Percentiles rank a stretch among this genome's conserved stretches.
Evolutionary conservation across 257 asterid species (phyloP).

Genomic region (Solanum appendiculatum): DNA sequence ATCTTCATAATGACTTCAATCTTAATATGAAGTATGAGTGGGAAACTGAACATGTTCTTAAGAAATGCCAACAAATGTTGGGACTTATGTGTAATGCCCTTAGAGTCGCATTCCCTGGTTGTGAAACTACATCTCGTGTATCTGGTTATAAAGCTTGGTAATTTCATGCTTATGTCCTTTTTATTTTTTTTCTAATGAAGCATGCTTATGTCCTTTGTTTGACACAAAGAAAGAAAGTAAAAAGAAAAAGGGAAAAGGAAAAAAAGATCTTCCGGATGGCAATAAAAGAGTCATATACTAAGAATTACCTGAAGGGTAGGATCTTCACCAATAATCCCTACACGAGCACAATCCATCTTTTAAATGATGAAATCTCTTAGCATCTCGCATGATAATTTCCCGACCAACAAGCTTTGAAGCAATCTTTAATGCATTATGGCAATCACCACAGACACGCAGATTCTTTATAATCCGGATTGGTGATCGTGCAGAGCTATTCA

Average conservation of each 20-base stretch:
- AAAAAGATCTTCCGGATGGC: background rate
- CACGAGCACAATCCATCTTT: slow-evolving; percentile 74
- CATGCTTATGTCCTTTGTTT: background rate
- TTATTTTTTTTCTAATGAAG: no score
- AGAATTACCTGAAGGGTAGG: slow-evolving; percentile 13
- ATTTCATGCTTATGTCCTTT: background rate
- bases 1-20: background rate
- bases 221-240: background rate
- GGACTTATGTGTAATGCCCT: background rate
- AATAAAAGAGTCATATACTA: background rate
- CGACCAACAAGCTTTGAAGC: slow-evolving; percentile 75
- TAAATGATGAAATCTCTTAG: slow-evolving; percentile 83
- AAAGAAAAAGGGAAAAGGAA: background rate
- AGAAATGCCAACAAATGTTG: background rate
- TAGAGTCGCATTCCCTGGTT: background rate
- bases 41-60: background rate
- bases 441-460: slow-evolving; percentile 72
- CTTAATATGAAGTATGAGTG: no score
- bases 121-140: background rate
- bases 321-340: slow-evolving; percentile 71
- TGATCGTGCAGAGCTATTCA: slow-evolving; percentile 53
- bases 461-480: slow-evolving; percentile 61
- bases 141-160: background rate
- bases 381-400: slow-evolving; percentile 63
- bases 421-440: slow-evolving; percentile 75